These are phyloP conservation scores for Trichaptum fuscoviolaceum DNA, from an alignment of 768 basidiomycete species.

Conservation along the genomic window DNA sequence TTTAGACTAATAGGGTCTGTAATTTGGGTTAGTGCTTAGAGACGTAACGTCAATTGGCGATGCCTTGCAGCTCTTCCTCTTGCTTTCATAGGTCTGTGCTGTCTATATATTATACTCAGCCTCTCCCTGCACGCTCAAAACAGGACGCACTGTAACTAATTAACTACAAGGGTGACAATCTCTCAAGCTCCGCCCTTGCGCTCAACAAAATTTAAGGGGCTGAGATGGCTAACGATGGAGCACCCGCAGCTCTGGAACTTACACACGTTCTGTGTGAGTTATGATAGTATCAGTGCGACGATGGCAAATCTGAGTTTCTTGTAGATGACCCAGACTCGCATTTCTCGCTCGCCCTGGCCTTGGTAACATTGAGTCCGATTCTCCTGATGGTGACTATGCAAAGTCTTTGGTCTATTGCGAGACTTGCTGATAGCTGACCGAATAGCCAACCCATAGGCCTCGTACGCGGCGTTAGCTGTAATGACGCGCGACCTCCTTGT, in stretches of 20 bases:
- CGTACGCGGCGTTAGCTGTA: constrained; percentile 70
- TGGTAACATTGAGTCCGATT: constrained; percentile 65
- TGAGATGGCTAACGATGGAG: neutral
- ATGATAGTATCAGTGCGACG: constrained; percentile 2
- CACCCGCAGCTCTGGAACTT: constrained; percentile 50
- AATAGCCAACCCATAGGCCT: constrained; percentile 41
- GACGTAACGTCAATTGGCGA: too few species aligned
- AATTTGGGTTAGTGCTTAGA: too few species aligned
- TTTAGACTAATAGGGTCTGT: neutral
- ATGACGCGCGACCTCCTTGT: constrained; percentile 77
- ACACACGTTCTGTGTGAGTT: constrained; percentile 63
- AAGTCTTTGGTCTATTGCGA: constrained; percentile 21
- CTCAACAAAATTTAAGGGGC: neutral
- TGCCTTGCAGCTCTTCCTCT: too few species aligned
- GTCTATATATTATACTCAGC: too few species aligned
- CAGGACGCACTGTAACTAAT: too few species aligned
- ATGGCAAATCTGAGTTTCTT: constrained; percentile 8
- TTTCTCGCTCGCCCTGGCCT: constrained; percentile 50
- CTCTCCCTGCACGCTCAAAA: too few species aligned
- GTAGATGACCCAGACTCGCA: constrained; percentile 59
- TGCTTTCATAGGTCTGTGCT: too few species aligned
- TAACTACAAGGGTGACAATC: too few species aligned
- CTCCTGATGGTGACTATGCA: constrained; percentile 56
- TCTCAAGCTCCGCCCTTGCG: too few species aligned
- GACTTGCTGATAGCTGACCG: constrained; percentile 26